Base-by-base conservation (phyloP, 2,329 filamentous ascomycete genomes). In the Neocucurbitaria cava region DNA sequence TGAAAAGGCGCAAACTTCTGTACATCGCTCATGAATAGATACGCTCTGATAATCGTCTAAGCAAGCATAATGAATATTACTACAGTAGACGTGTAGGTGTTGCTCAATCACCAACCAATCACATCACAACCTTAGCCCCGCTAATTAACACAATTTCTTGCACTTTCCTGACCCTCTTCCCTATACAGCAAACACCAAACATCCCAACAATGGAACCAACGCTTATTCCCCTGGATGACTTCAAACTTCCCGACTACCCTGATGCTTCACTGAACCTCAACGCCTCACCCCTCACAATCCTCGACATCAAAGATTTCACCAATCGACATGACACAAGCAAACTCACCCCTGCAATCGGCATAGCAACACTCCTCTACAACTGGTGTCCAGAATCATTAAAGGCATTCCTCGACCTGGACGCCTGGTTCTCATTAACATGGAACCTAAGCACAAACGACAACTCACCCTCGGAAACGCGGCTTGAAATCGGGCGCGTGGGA, bases 361-460 rank as follows among this genome's bases (percentile, higher is more conserved):
- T 68, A 38, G 60, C 65, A 9, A 68, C 62, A 11, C 38, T 66
- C 1, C 50, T 68, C 1, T 59, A 67, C 44, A 55, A 54, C 11
- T 68, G 64, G 65, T 54, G 57, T 38, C 61, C 65, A 13, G 52
- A 54, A 7, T 46, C 64, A 0, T 52, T 68, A 1, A 20, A 49
- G 15, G 65, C 62, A 0, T 66, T 68, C 10, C 41, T 68, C 3
- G 65, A 68, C 26, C 40, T 62, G 9, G 65, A 67, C 30, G 65
- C 65, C 8, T 68, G 65, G 65, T 68, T 68, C 21, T 64, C 59
- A 15, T 23, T 67, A 0, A 68, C 65, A 17, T 68, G 64, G 65
- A 60, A 52, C 0, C 42, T 58, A 1, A 56, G 52, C 20, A 40
- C 59, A 3, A 43, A 54, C 0, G 45, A 52, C 13, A 58, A 46